Percentiles rank a stretch among this genome's conserved stretches.
Conservation (phyloP, 192 early-diverging fungal species). For the Linnemannia zychae region DNA sequence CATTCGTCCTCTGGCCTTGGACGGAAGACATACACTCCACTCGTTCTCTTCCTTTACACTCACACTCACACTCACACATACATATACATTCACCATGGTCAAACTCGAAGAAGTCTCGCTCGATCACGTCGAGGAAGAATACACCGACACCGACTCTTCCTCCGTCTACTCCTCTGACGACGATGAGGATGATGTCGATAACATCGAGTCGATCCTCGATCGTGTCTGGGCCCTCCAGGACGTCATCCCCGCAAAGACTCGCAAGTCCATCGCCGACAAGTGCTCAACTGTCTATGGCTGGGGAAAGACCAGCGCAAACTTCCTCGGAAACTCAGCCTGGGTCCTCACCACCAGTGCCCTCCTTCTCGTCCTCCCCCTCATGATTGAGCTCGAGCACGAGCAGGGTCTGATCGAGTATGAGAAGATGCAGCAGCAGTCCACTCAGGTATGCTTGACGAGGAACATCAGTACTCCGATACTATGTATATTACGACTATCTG, state of each 20-base stretch:
- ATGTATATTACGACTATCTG: too few relatives aligned
- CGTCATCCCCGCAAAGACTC: constrained; percentile 84
- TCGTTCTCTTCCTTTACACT: constrained; percentile 2
- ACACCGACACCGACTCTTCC: constrained; percentile 63
- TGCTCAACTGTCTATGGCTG: constrained; percentile 69
- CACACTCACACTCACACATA: constrained; percentile 12
- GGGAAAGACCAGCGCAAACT: constrained; percentile 68
- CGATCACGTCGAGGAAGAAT: constrained; percentile 64
- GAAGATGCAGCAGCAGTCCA: constrained; percentile 69
- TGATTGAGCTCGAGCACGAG: constrained; percentile 90
- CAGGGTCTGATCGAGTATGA: constrained; percentile 89
- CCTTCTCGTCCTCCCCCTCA: constrained; percentile 87
- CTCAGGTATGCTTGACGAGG: constrained; percentile 30
- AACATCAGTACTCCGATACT: too few relatives aligned
- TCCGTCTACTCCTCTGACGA: constrained; percentile 72
- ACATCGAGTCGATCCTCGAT: constrained; percentile 87
- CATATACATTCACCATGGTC: constrained; percentile 55
- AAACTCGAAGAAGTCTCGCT: constrained; percentile 67
- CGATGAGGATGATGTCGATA: constrained; percentile 78
- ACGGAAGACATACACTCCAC: not conserved
- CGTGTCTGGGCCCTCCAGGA: constrained; percentile 88
- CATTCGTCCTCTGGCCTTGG: not conserved
- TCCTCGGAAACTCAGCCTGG: constrained; percentile 90
- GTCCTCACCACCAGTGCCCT: constrained; percentile 89
- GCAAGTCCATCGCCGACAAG: constrained; percentile 72